Percentiles rank a stretch among this genome's conserved stretches.
Evolutionary conservation across 208 protist species (phyloP).

Genomic region (Crithidia expoeki): DNA sequence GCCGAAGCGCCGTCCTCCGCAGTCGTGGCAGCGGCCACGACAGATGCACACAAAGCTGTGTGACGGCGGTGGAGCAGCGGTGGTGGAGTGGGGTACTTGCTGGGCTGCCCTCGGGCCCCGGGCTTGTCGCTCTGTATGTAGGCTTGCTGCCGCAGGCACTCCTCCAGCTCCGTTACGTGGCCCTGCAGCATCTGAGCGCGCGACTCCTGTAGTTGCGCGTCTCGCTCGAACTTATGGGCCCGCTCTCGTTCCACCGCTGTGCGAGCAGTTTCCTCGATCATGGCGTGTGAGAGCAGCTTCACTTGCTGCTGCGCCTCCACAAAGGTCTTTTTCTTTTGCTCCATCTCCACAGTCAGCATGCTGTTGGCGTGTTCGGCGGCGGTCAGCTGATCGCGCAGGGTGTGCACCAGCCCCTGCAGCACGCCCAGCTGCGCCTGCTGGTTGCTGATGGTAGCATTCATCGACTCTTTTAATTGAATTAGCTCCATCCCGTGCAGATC

Average conservation of each 20-base stretch:
- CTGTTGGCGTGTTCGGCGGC: constrained; percentile 73
- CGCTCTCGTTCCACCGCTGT: constrained; percentile 50
- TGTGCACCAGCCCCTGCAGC: constrained; percentile 68
- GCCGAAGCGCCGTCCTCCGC: constrained; percentile 1
- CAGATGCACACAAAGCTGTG: not conserved
- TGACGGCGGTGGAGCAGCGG: not conserved
- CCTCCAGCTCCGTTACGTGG: constrained; percentile 67
- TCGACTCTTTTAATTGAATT: constrained; percentile 72
- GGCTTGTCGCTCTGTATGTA: constrained; percentile 26
- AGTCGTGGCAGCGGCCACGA: not conserved
- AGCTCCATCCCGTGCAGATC: constrained; percentile 81
- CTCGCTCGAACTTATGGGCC: constrained; percentile 48
- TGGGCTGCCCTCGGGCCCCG: not conserved
- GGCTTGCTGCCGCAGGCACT: constrained; percentile 43
- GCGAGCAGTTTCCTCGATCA: constrained; percentile 78
- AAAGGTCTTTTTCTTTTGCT: constrained; percentile 50
- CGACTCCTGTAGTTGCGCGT: constrained; percentile 64
- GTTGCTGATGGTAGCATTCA: constrained; percentile 85
- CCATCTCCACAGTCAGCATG: constrained; percentile 54
- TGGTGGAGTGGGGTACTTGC: not conserved
- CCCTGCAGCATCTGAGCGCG: constrained; percentile 70
- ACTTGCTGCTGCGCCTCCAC: constrained; percentile 64
- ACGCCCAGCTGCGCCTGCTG: constrained; percentile 80
- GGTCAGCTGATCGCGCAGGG: constrained; percentile 76
- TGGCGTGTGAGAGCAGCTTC: constrained; percentile 67